Conservation (phyloP, 208 protist genomes). For the Phytomonas sp. region DNA sequence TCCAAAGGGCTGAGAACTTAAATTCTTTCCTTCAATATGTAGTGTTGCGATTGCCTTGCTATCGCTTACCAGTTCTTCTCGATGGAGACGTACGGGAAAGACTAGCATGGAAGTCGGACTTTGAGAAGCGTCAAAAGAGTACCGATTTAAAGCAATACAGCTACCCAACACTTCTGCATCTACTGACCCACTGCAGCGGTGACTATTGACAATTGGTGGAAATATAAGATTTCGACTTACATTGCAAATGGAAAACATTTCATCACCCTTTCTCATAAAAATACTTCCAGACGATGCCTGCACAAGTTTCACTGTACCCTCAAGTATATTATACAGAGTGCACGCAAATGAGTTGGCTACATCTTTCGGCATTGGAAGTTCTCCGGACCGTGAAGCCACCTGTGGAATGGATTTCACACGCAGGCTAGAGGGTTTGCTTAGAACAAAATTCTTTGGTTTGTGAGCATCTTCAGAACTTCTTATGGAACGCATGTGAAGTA, state of each 20-base stretch:
- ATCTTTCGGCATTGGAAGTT: constrained; percentile 40
- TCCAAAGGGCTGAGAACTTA: constrained; percentile 45
- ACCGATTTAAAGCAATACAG: constrained; percentile 75
- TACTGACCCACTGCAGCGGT: constrained; percentile 54
- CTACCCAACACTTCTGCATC: constrained; percentile 78
- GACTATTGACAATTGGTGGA: constrained; percentile 63
- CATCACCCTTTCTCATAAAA: constrained; percentile 62
- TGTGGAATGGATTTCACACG: background rate
- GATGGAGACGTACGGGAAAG: constrained; percentile 46
- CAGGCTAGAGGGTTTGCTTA: constrained; percentile 2
- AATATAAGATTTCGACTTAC: constrained; percentile 56
- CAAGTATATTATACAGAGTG: constrained; percentile 75
- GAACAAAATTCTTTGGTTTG: constrained; percentile 10
- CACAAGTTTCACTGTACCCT: constrained; percentile 38
- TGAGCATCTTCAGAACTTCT: constrained; percentile 8
- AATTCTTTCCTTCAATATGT: constrained; percentile 61
- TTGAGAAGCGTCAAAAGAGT: constrained; percentile 19
- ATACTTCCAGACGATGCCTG: constrained; percentile 55
- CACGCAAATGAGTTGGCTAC: constrained; percentile 48
- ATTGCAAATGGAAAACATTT: constrained; percentile 82
- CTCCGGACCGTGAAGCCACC: background rate
- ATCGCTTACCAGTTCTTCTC: background rate
- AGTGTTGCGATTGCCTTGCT: constrained; percentile 40
- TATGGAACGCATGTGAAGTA: background rate
- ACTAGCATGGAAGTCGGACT: constrained; percentile 33